Conservation (phyloP, 2,329 filamentous ascomycete genomes). For the Ophiocordyceps camponoti-rufipedis region DNA sequence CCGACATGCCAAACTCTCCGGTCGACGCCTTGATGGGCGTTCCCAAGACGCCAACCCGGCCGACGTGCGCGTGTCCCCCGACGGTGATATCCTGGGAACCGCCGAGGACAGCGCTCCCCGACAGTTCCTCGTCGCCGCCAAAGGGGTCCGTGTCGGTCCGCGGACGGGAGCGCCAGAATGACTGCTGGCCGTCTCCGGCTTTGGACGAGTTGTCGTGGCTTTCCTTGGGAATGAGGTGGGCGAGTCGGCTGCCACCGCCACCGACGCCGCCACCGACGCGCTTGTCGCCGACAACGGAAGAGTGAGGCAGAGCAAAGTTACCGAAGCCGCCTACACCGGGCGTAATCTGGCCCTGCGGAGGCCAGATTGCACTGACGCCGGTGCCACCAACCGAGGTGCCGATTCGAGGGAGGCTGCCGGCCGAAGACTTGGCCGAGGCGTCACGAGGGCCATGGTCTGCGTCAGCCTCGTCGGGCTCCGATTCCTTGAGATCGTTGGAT, state of each 20-base stretch:
- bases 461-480: constrained; percentile 34
- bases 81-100: constrained; percentile 53
- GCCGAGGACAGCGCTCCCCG: constrained; percentile 55
- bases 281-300: constrained; percentile 49
- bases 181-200: constrained; percentile 28
- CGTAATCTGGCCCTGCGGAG: constrained; percentile 33
- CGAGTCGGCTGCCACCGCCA: constrained; percentile 71
- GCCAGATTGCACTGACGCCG: constrained; percentile 25
- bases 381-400: constrained; percentile 32
- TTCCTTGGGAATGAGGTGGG: constrained; percentile 68
- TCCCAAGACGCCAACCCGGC: constrained; percentile 25
- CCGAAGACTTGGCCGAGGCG: constrained; percentile 15
- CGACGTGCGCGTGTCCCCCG: constrained; percentile 10
- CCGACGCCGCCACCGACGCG: constrained; percentile 51
- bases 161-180: constrained; percentile 39
- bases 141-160: constrained; percentile 62
- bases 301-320: constrained; percentile 56
- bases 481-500: constrained; percentile 32
- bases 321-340: constrained; percentile 69
- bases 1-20: constrained; percentile 44
- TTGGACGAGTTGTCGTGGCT: constrained; percentile 46
- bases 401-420: constrained; percentile 31
- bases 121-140: constrained; percentile 39
- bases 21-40: constrained; percentile 36
- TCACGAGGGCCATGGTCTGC: constrained; percentile 13